Base-by-base conservation (phyloP, 2,329 filamentous ascomycete species). In the Nectriaceae sp. region DNA sequence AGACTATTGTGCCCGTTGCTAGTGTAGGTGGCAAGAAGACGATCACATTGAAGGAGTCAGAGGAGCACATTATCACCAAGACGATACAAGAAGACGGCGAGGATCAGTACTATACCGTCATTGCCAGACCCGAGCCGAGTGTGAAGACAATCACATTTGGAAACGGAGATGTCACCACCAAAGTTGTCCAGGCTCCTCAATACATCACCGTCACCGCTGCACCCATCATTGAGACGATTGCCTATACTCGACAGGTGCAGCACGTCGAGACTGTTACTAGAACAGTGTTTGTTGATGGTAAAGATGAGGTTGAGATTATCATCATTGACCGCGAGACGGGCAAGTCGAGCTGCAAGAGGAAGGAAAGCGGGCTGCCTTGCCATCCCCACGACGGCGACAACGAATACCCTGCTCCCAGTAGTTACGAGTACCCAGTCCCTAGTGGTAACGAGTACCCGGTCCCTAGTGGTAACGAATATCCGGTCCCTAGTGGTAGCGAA, bases 261-360 rank as follows among this genome's bases (percentile, higher is more conserved):
- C 61, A 56, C 43, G 6, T 37, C 6, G 49, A 38, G 21, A 65
- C 64, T 2, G 42, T 63, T 13, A 59, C 60, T 15, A 52, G 59
- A 21, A 62, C 59, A 8, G 55, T 61, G 6, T 49, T 49, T 19
- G 54, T 54, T 15, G 57, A 54, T 8, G 51, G 50, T 2, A 56
- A 52, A 13, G 45, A 64, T 44, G 64, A 66, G 16, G 60, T 70
- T 21, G 61, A 69, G 35, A 57, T 67, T 36, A 63, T 61, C 49
- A 56, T 67, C 36, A 62, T 66, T 40, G 60, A 70, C 46, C 60
- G 61, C 29, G 54, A 55, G 47, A 67, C 62, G 6, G 66, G 67
- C 22, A 54, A 65, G 42, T 57, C 55, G 4, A 57, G 49, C 8
- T 69, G 66, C 57, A 56, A 44, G 49, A 61, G 51, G 36, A 54